These are phyloP conservation scores for Sarcodon aspratus DNA, from an alignment of 768 basidiomycete species.

Conservation along the genomic window DNA sequence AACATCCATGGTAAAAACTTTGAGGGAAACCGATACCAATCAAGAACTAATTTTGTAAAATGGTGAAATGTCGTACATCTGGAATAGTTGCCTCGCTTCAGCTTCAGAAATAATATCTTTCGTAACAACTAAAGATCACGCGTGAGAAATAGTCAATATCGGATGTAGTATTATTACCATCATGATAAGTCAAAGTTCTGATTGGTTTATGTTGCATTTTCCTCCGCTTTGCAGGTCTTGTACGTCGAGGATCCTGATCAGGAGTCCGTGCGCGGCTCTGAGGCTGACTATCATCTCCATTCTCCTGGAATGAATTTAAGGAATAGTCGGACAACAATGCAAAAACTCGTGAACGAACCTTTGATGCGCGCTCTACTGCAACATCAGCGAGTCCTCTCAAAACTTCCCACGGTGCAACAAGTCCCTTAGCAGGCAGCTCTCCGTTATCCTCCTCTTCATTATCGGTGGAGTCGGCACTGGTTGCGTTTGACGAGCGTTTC, in stretches of 20 bases:
- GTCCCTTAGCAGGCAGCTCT: constrained; percentile 69
- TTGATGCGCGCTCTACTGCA: constrained; percentile 67
- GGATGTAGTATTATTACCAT: constrained; percentile 37
- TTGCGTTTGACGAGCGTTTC: constrained; percentile 51
- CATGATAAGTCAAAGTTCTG: constrained; percentile 57
- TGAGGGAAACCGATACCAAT: not conserved
- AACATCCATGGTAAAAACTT: constrained; percentile 91
- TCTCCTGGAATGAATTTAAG: constrained; percentile 36
- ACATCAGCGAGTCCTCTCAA: constrained; percentile 73
- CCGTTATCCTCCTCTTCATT: constrained; percentile 70
- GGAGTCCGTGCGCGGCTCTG: constrained; percentile 66
- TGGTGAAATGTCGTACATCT: constrained; percentile 43
- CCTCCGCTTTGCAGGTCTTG: constrained; percentile 57
- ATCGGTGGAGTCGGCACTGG: constrained; percentile 76
- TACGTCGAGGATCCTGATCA: constrained; percentile 53
- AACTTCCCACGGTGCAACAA: constrained; percentile 84
- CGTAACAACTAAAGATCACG: constrained; percentile 55
- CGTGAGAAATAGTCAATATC: not conserved
- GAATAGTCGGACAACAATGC: not conserved
- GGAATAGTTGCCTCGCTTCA: constrained; percentile 80
- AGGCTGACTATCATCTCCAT: constrained; percentile 65
- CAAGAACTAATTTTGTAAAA: constrained; percentile 3
- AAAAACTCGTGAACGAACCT: constrained; percentile 31
- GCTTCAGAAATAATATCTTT: constrained; percentile 71
- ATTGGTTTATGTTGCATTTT: constrained; percentile 56